Conservation (phyloP, 2,329 filamentous ascomycete genomes). For the Cephalotrichum gorgonifer region DNA sequence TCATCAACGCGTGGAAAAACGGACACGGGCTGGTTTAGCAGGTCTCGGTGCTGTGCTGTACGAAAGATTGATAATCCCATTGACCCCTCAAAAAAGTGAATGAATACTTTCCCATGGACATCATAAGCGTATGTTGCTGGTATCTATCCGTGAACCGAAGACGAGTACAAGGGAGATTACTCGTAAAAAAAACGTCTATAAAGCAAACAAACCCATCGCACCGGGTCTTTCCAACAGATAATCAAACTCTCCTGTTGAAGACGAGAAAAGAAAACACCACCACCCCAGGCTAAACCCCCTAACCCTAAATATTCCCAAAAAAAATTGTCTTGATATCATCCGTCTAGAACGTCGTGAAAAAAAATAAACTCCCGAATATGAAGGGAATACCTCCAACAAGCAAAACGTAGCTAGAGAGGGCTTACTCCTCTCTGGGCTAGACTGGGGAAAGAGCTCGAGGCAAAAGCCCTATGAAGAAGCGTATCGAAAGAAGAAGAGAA, state of each 20-base stretch:
- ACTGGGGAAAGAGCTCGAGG: conserved; percentile 2
- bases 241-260: neutral
- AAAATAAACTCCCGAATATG: neutral
- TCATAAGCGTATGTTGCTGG: conserved; percentile 1
- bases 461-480: conserved; percentile 4
- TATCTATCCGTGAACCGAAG: conserved; percentile 1
- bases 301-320: too few species aligned
- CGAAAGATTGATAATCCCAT: too few species aligned
- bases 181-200: neutral
- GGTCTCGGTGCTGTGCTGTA: too few species aligned
- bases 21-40: too few species aligned
- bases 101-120: neutral
- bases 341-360: neutral
- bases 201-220: neutral
- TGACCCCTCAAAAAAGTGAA: neutral
- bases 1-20: too few species aligned
- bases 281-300: too few species aligned
- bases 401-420: neutral
- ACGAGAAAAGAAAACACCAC: neutral
- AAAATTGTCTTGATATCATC: neutral
- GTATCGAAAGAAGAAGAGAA: neutral
- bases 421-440: too few species aligned
- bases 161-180: neutral
- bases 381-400: neutral
- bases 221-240: neutral